Evolutionary conservation across 164 flowering plant species (phyloP).

Genomic region (Kalanchoe fedtschenkoi): DNA sequence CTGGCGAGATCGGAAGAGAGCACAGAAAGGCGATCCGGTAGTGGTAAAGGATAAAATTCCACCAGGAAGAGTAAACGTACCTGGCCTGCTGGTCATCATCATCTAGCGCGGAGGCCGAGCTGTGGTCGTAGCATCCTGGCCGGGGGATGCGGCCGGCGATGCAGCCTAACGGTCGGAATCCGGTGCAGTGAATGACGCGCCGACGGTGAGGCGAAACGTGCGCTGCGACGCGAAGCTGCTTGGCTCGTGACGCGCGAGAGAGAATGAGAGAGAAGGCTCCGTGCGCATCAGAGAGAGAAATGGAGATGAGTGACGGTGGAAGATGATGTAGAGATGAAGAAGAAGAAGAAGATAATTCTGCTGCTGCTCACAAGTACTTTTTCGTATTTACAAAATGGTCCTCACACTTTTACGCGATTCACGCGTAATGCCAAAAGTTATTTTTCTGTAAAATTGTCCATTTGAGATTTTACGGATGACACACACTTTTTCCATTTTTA

Average conservation of each 20-base stretch:
- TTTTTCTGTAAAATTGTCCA: too few species aligned
- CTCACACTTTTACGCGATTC: too few species aligned
- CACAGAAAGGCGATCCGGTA: too few species aligned
- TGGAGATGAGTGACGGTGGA: background rate
- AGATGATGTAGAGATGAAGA: too few species aligned
- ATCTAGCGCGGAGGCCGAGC: too few species aligned
- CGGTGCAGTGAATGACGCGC: background rate
- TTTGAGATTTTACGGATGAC: too few species aligned
- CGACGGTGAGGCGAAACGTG: conserved; percentile 1
- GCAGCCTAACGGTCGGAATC: conserved; percentile 1
- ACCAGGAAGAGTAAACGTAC: background rate
- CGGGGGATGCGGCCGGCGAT: conserved; percentile 13
- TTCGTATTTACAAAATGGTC: background rate
- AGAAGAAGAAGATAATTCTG: background rate
- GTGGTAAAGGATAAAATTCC: too few species aligned
- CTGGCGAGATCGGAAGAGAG: too few species aligned
- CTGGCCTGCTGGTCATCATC: too few species aligned
- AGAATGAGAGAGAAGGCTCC: background rate
- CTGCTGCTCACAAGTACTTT: background rate
- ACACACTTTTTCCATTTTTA: too few species aligned
- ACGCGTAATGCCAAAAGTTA: too few species aligned
- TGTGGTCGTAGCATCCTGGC: conserved; percentile 12
- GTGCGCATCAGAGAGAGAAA: background rate
- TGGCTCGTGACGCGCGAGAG: conserved; percentile 17
- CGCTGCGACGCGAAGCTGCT: conserved; percentile 14